Evolutionary conservation across 495 filamentous ascomycete genomes (phyloP), one percentile per base, ranked within the genome.

Genomic region (Penicillium cinerascens): DNA sequence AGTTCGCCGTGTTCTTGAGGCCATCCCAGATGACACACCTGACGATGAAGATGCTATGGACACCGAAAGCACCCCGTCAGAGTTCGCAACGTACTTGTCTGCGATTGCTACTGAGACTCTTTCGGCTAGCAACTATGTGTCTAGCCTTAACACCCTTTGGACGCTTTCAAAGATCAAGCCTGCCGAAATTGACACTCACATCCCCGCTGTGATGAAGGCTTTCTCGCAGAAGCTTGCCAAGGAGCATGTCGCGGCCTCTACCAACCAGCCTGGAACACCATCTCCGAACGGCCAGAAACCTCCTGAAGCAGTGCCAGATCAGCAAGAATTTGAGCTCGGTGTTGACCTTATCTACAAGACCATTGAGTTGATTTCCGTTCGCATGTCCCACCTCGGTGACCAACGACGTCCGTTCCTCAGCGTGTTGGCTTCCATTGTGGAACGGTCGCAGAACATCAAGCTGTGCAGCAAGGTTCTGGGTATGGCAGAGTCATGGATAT

Each of bases 401-500:
- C 87, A 92, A 60, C 78, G 95, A 20, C 78, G 95, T 37, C 92
- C 92, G 1, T 99, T 95, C 74, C 77, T 99, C 2, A 96, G 91
- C 63, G 92, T 96, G 16, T 73, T 99, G 43, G 95, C 95, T 5
- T 90, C 90, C 25, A 78, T 99, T 5, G 91, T 99, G 13, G 95
- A 99, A 69, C 92, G 93, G 55, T 97, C 95, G 2, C 77, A 85
- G 61, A 92, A 90, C 60, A 85, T 83, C 46, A 77, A 80, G 25
- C 78, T 99, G 7, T 97, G 95, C 68, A 83, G 85, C 57, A 95
- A 95, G 72, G 90, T 99, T 39, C 73, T 99, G 8, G 82, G 87
- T 21, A 92, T 97, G 81, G 92, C 96, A n/a, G 91, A 96, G 61
- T 75, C 74, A 4, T 99, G 95, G 95, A 87, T 97, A 11, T 97